phyloP scores from a whole-genome alignment of 2,329 filamentous ascomycete genomes.

The Colletotrichum musicola region DNA sequence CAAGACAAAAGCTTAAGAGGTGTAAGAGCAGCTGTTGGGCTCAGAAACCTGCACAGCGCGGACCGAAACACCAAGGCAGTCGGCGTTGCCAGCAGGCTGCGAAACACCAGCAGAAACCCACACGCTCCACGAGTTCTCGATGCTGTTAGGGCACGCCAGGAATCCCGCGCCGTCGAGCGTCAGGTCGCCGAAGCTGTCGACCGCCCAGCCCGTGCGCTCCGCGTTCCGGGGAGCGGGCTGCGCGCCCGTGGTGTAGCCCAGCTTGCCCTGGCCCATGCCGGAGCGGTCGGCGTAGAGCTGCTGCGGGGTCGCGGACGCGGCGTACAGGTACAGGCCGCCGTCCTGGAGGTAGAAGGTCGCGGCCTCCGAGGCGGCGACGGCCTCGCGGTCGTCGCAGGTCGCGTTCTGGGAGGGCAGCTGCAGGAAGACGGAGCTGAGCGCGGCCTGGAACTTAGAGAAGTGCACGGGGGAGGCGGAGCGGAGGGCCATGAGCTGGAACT shows the following conservation, averaged over 20 bases:
- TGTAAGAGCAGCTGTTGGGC: conserved; percentile 55
- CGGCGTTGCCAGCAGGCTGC: conserved; percentile 52
- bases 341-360: conserved; percentile 65
- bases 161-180: conserved; percentile 58
- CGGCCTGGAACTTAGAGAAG: conserved; percentile 59
- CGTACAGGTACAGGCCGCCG: conserved; percentile 63
- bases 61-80: conserved; percentile 52
- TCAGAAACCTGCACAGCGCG: conserved; percentile 46
- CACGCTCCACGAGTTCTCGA: conserved; percentile 57
- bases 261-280: conserved; percentile 69
- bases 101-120: conserved; percentile 49
- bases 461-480: conserved; percentile 64
- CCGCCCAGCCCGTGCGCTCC: conserved; percentile 61
- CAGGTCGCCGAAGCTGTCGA: conserved; percentile 59
- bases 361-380: conserved; percentile 48
- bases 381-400: conserved; percentile 54
- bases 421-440: conserved; percentile 57
- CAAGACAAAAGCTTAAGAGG: too few relatives aligned
- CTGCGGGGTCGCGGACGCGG: conserved; percentile 57
- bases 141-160: conserved; percentile 65
- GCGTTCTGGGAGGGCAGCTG: conserved; percentile 60
- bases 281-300: conserved; percentile 67
- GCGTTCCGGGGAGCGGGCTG: conserved; percentile 53
- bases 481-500: conserved; percentile 64
- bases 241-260: conserved; percentile 65